Evolutionary conservation across 2,329 filamentous ascomycete species (phyloP).

Genomic region (Epichloe gansuensis): DNA sequence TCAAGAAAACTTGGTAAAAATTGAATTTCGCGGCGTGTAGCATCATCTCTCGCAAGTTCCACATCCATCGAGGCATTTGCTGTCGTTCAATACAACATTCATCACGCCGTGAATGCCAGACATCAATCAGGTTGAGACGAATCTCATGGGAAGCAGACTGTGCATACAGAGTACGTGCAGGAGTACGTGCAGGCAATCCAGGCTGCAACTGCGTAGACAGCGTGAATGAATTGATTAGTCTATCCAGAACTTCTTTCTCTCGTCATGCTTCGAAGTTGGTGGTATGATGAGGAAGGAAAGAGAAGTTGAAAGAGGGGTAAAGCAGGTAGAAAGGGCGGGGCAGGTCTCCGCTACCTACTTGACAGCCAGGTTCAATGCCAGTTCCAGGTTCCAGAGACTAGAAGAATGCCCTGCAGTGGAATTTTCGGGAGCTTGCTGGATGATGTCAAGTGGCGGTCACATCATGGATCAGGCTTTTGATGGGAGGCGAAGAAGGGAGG

Average conservation of each 20-base stretch:
- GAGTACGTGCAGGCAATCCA: too few relatives aligned
- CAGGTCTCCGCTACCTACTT: slow-evolving; percentile 7
- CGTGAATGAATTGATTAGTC: neutral
- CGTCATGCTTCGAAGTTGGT: neutral
- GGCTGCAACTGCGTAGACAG: neutral
- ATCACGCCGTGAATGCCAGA: too few relatives aligned
- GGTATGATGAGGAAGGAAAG: neutral
- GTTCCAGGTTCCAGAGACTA: slow-evolving; percentile 11
- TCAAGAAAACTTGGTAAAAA: too few relatives aligned
- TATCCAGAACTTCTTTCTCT: neutral
- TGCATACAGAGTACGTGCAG: too few relatives aligned
- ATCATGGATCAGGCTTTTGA: slow-evolving; percentile 3
- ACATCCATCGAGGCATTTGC: too few relatives aligned
- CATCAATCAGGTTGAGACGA: too few relatives aligned
- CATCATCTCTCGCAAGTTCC: neutral
- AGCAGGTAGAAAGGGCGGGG: slow-evolving; percentile 5
- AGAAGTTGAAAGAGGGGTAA: slow-evolving; percentile 4
- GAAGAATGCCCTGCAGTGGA: slow-evolving; percentile 19
- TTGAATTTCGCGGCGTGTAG: neutral
- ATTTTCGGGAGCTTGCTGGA: slow-evolving; percentile 16
- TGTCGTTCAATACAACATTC: too few relatives aligned
- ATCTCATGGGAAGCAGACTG: too few relatives aligned
- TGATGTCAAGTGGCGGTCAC: slow-evolving; percentile 18
- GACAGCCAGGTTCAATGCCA: neutral
- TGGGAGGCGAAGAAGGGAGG: slow-evolving; percentile 2